Conservation (phyloP, 208 protist species). For the Acanthamoeba lenticulata region DNA sequence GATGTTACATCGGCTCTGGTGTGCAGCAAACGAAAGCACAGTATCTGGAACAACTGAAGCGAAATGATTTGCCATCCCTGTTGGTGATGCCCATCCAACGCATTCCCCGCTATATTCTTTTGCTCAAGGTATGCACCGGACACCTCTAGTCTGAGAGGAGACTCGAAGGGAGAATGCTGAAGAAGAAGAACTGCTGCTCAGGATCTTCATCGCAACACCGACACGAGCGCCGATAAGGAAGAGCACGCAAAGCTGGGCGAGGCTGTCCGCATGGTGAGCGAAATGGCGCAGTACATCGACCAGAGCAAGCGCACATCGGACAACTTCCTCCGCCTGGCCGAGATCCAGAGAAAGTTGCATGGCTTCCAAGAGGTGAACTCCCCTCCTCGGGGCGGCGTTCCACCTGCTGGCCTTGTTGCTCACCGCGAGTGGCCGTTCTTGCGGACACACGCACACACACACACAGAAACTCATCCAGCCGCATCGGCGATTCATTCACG, state of each 20-base stretch:
- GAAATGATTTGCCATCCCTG: constrained; percentile 44
- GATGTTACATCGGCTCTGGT: background rate
- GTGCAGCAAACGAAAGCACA: constrained; percentile 59
- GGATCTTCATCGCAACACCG: constrained; percentile 45
- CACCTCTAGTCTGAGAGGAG: too few relatives aligned
- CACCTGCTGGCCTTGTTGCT: too few relatives aligned
- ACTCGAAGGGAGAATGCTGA: too few relatives aligned
- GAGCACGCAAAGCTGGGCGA: constrained; percentile 38
- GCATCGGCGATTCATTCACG: constrained; percentile 35
- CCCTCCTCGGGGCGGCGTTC: too few relatives aligned
- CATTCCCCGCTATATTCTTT: constrained; percentile 59
- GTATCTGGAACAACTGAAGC: constrained; percentile 23
- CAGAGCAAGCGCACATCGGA: constrained; percentile 60
- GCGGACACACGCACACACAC: background rate
- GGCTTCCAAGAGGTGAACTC: constrained; percentile 4
- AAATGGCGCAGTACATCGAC: constrained; percentile 57
- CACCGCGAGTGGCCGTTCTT: background rate
- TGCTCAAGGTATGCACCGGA: background rate
- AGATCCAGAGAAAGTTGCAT: constrained; percentile 32
- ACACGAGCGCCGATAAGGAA: background rate
- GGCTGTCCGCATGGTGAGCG: constrained; percentile 22
- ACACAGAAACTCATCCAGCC: constrained; percentile 52
- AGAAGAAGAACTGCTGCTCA: background rate
- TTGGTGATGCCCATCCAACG: constrained; percentile 63
- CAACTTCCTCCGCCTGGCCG: constrained; percentile 43